A percentile compares a stretch with the other conserved stretches of the same genome.
Evolutionary conservation across 805 yeast genomes (phyloP).

Genomic region (Kuraishia piskuri): DNA sequence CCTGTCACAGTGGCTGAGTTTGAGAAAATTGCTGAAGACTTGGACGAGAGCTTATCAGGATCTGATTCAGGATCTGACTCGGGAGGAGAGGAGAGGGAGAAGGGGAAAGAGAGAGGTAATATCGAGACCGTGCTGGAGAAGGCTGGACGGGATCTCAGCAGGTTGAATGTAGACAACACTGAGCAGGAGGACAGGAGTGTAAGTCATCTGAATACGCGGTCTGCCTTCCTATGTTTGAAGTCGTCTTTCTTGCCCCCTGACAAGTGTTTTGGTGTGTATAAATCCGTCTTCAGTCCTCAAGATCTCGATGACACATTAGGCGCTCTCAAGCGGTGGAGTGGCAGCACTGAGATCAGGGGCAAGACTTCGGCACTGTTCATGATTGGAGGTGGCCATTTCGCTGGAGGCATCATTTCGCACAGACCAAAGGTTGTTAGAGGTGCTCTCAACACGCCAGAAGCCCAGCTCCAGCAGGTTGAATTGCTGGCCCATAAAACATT

Average conservation of each 20-base stretch:
- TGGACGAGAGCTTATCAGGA: slow-evolving; percentile 55
- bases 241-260: slow-evolving; percentile 34
- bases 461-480: slow-evolving; percentile 53
- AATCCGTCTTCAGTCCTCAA: slow-evolving; percentile 41
- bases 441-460: slow-evolving; percentile 38
- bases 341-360: slow-evolving; percentile 8
- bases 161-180: background rate
- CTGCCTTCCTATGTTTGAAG: slow-evolving; percentile 58
- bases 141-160: background rate
- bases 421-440: slow-evolving; percentile 48
- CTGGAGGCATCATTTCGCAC: slow-evolving; percentile 87
- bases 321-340: slow-evolving; percentile 24
- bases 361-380: slow-evolving; percentile 71
- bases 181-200: slow-evolving; percentile 26
- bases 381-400: slow-evolving; percentile 98
- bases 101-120: slow-evolving; percentile 11
- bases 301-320: slow-evolving; percentile 40
- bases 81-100: slow-evolving; percentile 17
- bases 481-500: slow-evolving; percentile 74
- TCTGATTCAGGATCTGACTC: slow-evolving; percentile 32
- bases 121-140: slow-evolving; percentile 13
- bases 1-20: slow-evolving; percentile 50
- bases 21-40: slow-evolving; percentile 40
- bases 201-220: slow-evolving; percentile 56
- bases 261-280: slow-evolving; percentile 60